These are phyloP conservation scores for Puccinia sorghi DNA, from an alignment of 1,284 basidiomycete genomes.

Conservation along the genomic window DNA sequence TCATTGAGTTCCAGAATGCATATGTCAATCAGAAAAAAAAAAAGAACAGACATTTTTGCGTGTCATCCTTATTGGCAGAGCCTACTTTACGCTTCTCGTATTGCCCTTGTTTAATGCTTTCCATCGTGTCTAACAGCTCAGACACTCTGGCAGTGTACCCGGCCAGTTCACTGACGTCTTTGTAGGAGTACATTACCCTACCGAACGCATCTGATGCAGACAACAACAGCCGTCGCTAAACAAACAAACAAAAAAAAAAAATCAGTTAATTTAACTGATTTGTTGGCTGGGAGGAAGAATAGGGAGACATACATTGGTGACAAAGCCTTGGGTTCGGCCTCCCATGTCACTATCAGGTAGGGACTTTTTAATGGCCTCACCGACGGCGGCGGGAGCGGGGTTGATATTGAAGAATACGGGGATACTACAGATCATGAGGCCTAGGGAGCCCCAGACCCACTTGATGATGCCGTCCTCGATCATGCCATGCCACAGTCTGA, in stretches of 20 bases:
- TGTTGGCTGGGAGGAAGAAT: neutral
- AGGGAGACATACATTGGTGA: constrained; percentile 23
- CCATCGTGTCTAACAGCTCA: constrained; percentile 85
- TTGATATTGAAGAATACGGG: constrained; percentile 90
- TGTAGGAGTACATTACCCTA: constrained; percentile 70
- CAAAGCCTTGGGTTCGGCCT: constrained; percentile 75
- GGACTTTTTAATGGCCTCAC: constrained; percentile 59
- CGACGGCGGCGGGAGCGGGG: constrained; percentile 61
- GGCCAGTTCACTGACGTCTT: constrained; percentile 86
- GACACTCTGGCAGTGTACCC: constrained; percentile 93
- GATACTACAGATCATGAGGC: constrained; percentile 87
- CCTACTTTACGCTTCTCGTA: constrained; percentile 86
- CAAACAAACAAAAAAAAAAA: constrained; percentile 74
- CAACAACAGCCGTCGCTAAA: constrained; percentile 83
- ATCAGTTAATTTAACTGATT: neutral
- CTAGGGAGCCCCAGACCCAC: constrained; percentile 58
- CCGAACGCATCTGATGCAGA: constrained; percentile 66
- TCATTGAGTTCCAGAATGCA: neutral
- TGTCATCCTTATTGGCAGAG: constrained; percentile 73
- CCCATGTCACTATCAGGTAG: constrained; percentile 67
- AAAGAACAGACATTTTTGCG: constrained; percentile 69
- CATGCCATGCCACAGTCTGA: constrained; percentile 86
- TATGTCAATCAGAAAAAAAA: neutral
- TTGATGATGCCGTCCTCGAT: constrained; percentile 94
- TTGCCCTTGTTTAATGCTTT: constrained; percentile 77